Evolutionary conservation across 2,329 filamentous ascomycete species (phyloP).

Genomic region (Exophiala viscosa): DNA sequence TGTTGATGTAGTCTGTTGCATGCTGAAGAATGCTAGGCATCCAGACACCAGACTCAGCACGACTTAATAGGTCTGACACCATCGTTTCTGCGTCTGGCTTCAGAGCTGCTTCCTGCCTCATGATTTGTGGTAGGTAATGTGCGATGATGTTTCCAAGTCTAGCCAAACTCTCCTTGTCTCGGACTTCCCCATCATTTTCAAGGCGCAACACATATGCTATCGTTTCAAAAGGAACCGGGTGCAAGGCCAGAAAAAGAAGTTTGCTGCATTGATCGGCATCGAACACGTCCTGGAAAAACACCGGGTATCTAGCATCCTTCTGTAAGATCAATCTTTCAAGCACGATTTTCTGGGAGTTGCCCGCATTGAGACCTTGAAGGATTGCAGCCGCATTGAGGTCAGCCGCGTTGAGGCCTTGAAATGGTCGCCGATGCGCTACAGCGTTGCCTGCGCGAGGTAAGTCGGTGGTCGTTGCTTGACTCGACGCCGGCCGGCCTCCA

Average conservation of each 20-base stretch:
- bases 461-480: no score
- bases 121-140: slow-evolving; percentile 5
- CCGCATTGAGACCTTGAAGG: no score
- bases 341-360: no score
- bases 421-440: no score
- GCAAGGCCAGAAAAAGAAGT: slow-evolving; percentile 15
- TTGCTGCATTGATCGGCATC: slow-evolving; percentile 3
- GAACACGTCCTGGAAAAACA: background rate
- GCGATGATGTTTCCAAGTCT: background rate
- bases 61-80: slow-evolving; percentile 1
- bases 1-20: slow-evolving; percentile 1
- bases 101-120: background rate
- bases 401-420: no score
- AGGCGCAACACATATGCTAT: slow-evolving; percentile 4
- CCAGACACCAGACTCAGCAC: slow-evolving; percentile 5
- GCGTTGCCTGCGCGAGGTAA: no score
- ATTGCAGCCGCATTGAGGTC: no score
- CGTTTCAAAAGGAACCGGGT: slow-evolving; percentile 1
- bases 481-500: no score
- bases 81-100: background rate
- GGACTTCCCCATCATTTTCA: background rate
- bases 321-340: no score
- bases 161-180: background rate
- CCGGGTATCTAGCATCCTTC: background rate
- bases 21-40: slow-evolving; percentile 7